Base-by-base conservation (phyloP, 2,329 filamentous ascomycete genomes). In the Hypoxylon sp. region DNA sequence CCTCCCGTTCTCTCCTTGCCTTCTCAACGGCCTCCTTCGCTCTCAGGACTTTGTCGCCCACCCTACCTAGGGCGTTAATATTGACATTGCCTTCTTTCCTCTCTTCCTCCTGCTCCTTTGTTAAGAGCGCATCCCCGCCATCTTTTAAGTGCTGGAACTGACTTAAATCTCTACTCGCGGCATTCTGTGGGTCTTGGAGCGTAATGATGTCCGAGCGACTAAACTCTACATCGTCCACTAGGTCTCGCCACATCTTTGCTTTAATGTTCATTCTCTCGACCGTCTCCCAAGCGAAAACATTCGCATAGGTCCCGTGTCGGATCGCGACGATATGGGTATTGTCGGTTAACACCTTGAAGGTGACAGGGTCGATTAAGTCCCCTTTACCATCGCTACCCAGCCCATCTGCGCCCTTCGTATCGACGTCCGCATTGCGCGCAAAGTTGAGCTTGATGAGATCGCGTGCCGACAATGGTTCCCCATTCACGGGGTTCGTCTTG, bases 281-380 rank as follows among this genome's bases (percentile, higher is more conserved):
- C 1, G 97, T 99, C 76, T 99, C 97, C 88, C 92, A 98, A 0
- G 94, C 91, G 78, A 98, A 99, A 3, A 97, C 96, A 80, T 99
- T 99, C 54, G 95, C 95, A 64, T 94, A 95, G 61, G 86, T 92
- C 60, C 88, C 89, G 80, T 92, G 89, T 63, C 89, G 87, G 70
- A 99, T 86, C 15, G 94, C 95, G 50, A 98, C 93, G 65, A 99
- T 93, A 80, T 98, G 96, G 3, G 96, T 98, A 80, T 98, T 98
- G 79, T 99, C 94, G 51, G 96, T 99, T 76, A 99, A 93, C 7
- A 97, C 92, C 80, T 99, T 99, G 85, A 93, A 98, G 0, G 94
- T 98, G 51, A 99, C 95, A 0, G 96, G 97, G 76, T 99, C 96
- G 70, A 98, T 93, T 75, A 96, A 92, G 75, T 98, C 96, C 58